These are phyloP conservation scores for Pseudogymnoascus sp. DNA, from an alignment of 2,329 filamentous ascomycete genomes.

Conservation along the genomic window DNA sequence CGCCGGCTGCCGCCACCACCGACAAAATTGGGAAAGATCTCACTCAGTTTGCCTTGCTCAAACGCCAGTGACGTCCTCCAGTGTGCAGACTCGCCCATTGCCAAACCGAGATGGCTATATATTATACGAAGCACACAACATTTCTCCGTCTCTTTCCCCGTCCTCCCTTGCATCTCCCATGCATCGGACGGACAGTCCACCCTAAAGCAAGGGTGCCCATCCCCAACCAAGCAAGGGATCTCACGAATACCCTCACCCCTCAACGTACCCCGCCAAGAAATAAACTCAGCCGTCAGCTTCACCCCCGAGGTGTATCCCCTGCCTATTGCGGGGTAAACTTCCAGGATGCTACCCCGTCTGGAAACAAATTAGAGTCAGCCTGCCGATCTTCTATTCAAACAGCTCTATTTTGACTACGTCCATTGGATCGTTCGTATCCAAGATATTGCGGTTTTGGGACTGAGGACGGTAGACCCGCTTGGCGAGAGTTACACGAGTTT, in stretches of 20 bases:
- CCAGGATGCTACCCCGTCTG: not conserved
- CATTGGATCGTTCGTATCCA: not conserved
- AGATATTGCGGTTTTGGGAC: not conserved
- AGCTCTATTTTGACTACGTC: not conserved
- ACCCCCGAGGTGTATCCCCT: not conserved
- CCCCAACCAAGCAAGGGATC: not conserved
- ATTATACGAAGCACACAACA: not conserved
- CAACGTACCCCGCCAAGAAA: not conserved
- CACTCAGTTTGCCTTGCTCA: not conserved
- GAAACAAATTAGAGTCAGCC: not conserved
- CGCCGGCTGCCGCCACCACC: not conserved
- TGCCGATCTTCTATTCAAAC: not conserved
- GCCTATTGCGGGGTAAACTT: not conserved
- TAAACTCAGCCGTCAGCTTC: not conserved
- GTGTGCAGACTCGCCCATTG: not conserved
- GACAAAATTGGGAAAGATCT: not conserved
- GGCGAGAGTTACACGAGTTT: not conserved
- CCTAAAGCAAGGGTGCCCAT: not conserved
- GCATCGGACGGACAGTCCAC: not conserved
- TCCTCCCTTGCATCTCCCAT: not conserved
- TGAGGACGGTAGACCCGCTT: not conserved
- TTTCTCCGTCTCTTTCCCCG: not conserved
- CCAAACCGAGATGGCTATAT: not conserved
- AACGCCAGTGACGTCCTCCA: not conserved
- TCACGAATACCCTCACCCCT: not conserved